A percentile compares a stretch with the other conserved stretches of the same genome.
Conservation (phyloP, 1,284 basidiomycete species). For the Moesziomyces antarcticus region DNA sequence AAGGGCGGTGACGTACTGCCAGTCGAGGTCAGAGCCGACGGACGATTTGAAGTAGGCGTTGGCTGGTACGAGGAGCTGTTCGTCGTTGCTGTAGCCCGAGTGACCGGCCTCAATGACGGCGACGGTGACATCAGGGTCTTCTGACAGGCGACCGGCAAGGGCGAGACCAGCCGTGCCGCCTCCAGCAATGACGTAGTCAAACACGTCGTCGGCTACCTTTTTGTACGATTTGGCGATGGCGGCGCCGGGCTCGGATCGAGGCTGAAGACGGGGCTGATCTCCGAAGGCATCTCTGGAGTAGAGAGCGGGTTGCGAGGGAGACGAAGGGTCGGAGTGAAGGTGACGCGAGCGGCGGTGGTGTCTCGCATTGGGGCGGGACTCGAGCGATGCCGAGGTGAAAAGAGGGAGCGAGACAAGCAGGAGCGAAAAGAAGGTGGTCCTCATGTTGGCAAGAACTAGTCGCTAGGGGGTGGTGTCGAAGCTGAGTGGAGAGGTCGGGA, state of each 20-base stretch:
- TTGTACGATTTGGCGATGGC: constrained; percentile 41
- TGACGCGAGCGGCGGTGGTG: constrained; percentile 22
- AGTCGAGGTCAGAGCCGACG: constrained; percentile 49
- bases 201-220: constrained; percentile 25
- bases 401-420: constrained; percentile 31
- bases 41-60: constrained; percentile 47
- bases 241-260: constrained; percentile 22
- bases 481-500: neutral
- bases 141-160: constrained; percentile 83
- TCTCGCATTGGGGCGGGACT: constrained; percentile 11
- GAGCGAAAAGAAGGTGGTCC: constrained; percentile 31
- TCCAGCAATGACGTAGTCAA: constrained; percentile 87
- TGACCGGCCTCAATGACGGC: constrained; percentile 75
- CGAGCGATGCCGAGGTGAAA: constrained; percentile 30
- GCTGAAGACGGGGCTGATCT: constrained; percentile 12
- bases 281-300: constrained; percentile 15
- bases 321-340: constrained; percentile 15
- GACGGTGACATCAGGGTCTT: constrained; percentile 73
- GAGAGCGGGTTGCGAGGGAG: constrained; percentile 8
- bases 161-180: constrained; percentile 93
- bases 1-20: constrained; percentile 48
- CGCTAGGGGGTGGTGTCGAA: neutral
- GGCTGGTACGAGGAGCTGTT: constrained; percentile 29
- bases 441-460: constrained; percentile 14
- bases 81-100: constrained; percentile 42